Evolutionary conservation across 257 asterid species (phyloP).

Genomic region (Oldenlandia corymbosa): DNA sequence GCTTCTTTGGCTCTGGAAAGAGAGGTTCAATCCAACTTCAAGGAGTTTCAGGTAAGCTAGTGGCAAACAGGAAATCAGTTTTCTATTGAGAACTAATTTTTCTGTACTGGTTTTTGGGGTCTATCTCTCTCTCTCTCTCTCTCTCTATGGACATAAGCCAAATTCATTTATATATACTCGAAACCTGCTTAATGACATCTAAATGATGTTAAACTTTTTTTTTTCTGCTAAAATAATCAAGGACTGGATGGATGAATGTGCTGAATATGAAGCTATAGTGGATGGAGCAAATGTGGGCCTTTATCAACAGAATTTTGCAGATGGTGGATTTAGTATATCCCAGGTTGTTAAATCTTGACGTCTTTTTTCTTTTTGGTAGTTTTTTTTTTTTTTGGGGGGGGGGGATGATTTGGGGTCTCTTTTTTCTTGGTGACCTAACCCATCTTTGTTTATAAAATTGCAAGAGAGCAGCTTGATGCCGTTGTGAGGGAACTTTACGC

Average conservation of each 20-base stretch:
- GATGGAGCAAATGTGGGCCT: constrained; percentile 95
- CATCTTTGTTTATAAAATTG: constrained; percentile 18
- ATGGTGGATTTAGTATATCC: constrained; percentile 75
- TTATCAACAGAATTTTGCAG: constrained; percentile 82
- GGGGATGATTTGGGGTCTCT: too few relatives aligned
- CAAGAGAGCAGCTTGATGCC: constrained; percentile 86
- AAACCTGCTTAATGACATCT: constrained; percentile 1
- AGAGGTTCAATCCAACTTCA: constrained; percentile 62
- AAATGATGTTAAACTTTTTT: constrained; percentile 4
- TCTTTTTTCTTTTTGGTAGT: constrained; percentile 8
- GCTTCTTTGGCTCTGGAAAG: constrained; percentile 84
- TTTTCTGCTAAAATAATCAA: constrained; percentile 17
- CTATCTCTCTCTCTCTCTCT: too few relatives aligned
- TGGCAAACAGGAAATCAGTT: background rate
- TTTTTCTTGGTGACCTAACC: too few relatives aligned
- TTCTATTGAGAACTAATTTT: too few relatives aligned
- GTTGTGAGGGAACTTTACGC: constrained; percentile 65
- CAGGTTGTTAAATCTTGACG: constrained; percentile 53
- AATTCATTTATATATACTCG: background rate
- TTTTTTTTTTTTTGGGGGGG: too few relatives aligned
- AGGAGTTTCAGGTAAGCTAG: constrained; percentile 69
- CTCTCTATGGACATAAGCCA: too few relatives aligned
- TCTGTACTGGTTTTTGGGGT: too few relatives aligned
- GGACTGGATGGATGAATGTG: constrained; percentile 82
- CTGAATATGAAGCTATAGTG: constrained; percentile 64